Percentiles rank a stretch among this genome's conserved stretches.
These are phyloP conservation scores for Dipodascus geniculatus DNA, from an alignment of 805 yeast species.

Conservation along the genomic window DNA sequence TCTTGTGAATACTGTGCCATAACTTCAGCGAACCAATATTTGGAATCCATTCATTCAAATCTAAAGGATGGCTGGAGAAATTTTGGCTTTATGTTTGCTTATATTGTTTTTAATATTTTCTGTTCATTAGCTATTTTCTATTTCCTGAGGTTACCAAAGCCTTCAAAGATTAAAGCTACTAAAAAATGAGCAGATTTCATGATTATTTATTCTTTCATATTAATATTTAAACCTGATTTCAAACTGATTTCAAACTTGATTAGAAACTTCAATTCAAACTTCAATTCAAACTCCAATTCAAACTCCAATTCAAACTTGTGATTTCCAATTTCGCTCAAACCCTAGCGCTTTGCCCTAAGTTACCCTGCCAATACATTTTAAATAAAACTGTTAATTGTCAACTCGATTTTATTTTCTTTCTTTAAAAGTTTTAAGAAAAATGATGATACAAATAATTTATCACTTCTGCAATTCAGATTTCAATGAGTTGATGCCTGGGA, in stretches of 20 bases:
- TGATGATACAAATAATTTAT: background rate
- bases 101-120: conserved; percentile 34
- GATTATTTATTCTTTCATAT: background rate
- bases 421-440: background rate
- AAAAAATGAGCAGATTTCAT: background rate
- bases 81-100: conserved; percentile 43
- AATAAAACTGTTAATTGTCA: background rate
- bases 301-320: background rate
- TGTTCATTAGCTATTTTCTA: conserved; percentile 41
- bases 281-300: no score
- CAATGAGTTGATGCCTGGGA: no score
- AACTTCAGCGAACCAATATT: conserved; percentile 12
- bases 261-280: no score
- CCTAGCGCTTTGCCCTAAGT: background rate
- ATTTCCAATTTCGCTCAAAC: background rate
- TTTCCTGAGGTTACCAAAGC: conserved; percentile 66
- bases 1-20: conserved; percentile 20
- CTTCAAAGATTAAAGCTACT: background rate
- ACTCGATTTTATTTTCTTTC: background rate
- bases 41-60: conserved; percentile 28
- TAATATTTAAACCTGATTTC: no score
- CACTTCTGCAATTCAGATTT: background rate
- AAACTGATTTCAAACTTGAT: background rate
- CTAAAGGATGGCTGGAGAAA: conserved; percentile 40
- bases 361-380: background rate